Percentiles rank a stretch among this genome's conserved stretches.
These are phyloP conservation scores for Claviceps digitariae DNA, from an alignment of 2,329 filamentous ascomycete species.

Conservation along the genomic window DNA sequence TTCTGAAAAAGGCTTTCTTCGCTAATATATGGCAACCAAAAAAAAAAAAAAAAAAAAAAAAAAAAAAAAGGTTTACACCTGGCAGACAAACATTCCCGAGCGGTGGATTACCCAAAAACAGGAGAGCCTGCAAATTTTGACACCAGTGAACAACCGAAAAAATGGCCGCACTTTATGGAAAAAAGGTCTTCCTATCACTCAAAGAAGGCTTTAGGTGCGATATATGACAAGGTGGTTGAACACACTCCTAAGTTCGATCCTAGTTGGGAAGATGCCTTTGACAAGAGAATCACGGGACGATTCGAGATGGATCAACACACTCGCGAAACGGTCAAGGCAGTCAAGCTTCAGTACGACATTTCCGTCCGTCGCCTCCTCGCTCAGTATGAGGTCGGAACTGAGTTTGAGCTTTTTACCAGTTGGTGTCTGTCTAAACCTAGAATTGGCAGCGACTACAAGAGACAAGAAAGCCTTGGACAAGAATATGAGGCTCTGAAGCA, in stretches of 20 bases:
- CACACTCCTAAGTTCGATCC: slow-evolving; percentile 54
- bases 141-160: slow-evolving; percentile 41
- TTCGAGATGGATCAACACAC: slow-evolving; percentile 42
- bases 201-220: slow-evolving; percentile 55
- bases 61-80: slow-evolving; percentile 47
- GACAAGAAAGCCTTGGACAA: slow-evolving; percentile 67
- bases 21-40: background rate
- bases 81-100: slow-evolving; percentile 71
- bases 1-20: no score
- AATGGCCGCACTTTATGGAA: slow-evolving; percentile 83
- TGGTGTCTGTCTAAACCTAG: slow-evolving; percentile 68
- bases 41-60: slow-evolving; percentile 18
- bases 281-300: slow-evolving; percentile 54
- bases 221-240: slow-evolving; percentile 60
- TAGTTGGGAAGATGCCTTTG: slow-evolving; percentile 60
- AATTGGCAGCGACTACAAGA: slow-evolving; percentile 67
- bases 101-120: slow-evolving; percentile 91
- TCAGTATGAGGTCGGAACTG: slow-evolving; percentile 69
- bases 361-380: slow-evolving; percentile 68
- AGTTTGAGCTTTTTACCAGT: slow-evolving; percentile 84
- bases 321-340: slow-evolving; percentile 42
- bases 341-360: slow-evolving; percentile 70
- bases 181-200: slow-evolving; percentile 55
- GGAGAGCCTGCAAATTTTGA: slow-evolving; percentile 62
- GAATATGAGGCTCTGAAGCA: slow-evolving; percentile 54